A percentile compares a stretch with the other conserved stretches of the same genome.
Conservation (phyloP, 2,329 filamentous ascomycete species). For the Aspergillus oerlinghausenensis region DNA sequence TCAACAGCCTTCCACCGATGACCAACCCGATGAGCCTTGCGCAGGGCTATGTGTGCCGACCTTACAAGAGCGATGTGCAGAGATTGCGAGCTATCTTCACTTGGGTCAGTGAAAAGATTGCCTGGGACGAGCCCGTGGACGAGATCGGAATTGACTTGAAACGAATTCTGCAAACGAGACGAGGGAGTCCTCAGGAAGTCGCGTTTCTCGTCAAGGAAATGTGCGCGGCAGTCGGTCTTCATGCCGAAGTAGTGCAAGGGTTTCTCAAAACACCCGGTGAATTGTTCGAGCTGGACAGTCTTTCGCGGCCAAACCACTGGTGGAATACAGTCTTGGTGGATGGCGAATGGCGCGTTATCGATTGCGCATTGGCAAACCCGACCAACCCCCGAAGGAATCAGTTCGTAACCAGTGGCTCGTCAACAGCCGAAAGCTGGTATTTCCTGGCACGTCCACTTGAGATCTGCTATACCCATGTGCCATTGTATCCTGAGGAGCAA, state of each 20-base stretch:
- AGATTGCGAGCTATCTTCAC: slow-evolving; percentile 91
- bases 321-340: slow-evolving; percentile 96
- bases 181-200: slow-evolving; percentile 85
- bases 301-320: slow-evolving; percentile 90
- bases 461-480: slow-evolving; percentile 93
- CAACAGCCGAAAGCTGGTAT: slow-evolving; percentile 80
- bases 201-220: slow-evolving; percentile 85
- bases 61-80: slow-evolving; percentile 91
- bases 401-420: slow-evolving; percentile 69
- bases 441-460: slow-evolving; percentile 87
- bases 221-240: slow-evolving; percentile 83
- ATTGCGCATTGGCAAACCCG: slow-evolving; percentile 85
- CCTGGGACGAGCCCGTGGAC: slow-evolving; percentile 93
- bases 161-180: slow-evolving; percentile 75
- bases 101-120: slow-evolving; percentile 92
- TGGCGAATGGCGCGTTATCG: slow-evolving; percentile 93
- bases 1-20: slow-evolving; percentile 75
- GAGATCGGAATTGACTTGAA: slow-evolving; percentile 72
- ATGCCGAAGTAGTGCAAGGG: slow-evolving; percentile 80
- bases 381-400: slow-evolving; percentile 75
- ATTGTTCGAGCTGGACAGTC: slow-evolving; percentile 69
- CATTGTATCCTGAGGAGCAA: slow-evolving; percentile 80
- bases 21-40: slow-evolving; percentile 78
- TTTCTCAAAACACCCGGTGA: slow-evolving; percentile 91
- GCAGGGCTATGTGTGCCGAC: slow-evolving; percentile 87